These are phyloP conservation scores for Zoysia japonica DNA, from an alignment of 176 grass and related monocot species.

Conservation along the genomic window DNA sequence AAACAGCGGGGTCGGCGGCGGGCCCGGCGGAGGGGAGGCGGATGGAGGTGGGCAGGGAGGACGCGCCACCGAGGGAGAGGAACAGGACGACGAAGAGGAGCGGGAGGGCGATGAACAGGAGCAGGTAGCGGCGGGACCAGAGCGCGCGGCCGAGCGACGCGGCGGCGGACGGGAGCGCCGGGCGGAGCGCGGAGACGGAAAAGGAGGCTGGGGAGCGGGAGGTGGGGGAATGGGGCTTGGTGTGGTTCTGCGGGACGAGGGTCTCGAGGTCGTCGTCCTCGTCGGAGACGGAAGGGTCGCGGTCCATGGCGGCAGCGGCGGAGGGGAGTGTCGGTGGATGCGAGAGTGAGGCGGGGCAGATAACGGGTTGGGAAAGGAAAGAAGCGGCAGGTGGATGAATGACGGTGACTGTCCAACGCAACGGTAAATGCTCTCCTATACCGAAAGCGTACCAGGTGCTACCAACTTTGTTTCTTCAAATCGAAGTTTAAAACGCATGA, in stretches of 20 bases:
- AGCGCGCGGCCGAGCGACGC: constrained; percentile 41
- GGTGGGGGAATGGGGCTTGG: constrained; percentile 41
- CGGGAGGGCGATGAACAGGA: constrained; percentile 58
- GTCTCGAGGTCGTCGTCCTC: constrained; percentile 88
- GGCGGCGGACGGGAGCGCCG: constrained; percentile 40
- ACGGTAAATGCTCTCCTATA: background rate
- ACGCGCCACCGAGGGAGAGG: constrained; percentile 59
- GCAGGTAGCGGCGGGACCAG: constrained; percentile 61
- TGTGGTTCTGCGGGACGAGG: constrained; percentile 74
- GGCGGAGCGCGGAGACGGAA: constrained; percentile 29
- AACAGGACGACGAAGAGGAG: constrained; percentile 72
- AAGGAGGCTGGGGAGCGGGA: constrained; percentile 34
- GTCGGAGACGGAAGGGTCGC: constrained; percentile 57
- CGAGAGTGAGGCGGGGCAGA: background rate
- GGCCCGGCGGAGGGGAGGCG: constrained; percentile 44
- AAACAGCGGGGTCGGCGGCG: constrained; percentile 35
- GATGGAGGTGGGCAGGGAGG: constrained; percentile 54
- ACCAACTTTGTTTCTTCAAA: too few relatives aligned
- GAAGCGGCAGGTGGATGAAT: constrained; percentile 24
- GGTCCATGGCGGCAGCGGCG: constrained; percentile 56
- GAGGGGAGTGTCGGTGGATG: constrained; percentile 45
- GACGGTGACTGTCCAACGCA: constrained; percentile 36
- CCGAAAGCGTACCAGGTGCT: too few relatives aligned
- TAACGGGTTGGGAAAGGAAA: background rate
- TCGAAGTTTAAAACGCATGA: too few relatives aligned